Evolutionary conservation across 345 rosid species (phyloP).

Genomic region (Punica granatum): DNA sequence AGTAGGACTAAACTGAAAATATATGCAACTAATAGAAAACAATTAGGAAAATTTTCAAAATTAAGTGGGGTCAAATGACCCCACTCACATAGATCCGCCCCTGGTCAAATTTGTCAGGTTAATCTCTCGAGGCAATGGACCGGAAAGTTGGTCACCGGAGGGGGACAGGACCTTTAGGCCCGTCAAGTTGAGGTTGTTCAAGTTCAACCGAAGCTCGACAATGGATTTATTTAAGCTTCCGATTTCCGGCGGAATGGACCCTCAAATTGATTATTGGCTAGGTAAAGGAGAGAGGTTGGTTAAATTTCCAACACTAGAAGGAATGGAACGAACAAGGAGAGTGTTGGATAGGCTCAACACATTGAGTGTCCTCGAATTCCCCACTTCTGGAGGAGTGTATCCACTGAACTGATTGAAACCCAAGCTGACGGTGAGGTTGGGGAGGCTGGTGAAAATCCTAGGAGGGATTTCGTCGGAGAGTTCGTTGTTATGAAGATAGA

Average conservation of each 20-base stretch:
- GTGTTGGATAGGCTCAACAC: conserved; percentile 7
- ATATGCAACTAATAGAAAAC: too few species aligned
- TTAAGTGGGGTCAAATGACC: too few species aligned
- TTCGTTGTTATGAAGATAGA: too few species aligned
- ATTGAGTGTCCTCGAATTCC: conserved; percentile 6
- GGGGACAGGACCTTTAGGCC: conserved; percentile 10
- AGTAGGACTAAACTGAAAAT: too few species aligned
- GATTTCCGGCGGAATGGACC: conserved; percentile 18
- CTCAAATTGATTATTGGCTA: conserved; percentile 16
- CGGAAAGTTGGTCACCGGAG: conserved; percentile 15
- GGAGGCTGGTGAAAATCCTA: background rate
- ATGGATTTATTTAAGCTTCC: conserved; percentile 19
- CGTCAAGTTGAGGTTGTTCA: conserved; percentile 18
- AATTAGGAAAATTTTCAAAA: too few species aligned
- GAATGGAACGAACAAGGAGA: conserved; percentile 13
- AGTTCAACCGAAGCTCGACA: conserved; percentile 9
- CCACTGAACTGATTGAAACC: conserved; percentile 14
- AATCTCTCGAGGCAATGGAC: conserved; percentile 13
- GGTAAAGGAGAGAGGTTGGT: conserved; percentile 13
- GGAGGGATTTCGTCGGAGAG: conserved; percentile 10
- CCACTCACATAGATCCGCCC: too few species aligned
- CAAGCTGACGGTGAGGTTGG: conserved; percentile 9
- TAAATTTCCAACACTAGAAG: conserved; percentile 16
- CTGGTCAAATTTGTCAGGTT: conserved; percentile 12
- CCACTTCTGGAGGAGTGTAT: conserved; percentile 12